Evolutionary conservation across 2,329 filamentous ascomycete genomes (phyloP).

Genomic region (Xylariaceae sp.): DNA sequence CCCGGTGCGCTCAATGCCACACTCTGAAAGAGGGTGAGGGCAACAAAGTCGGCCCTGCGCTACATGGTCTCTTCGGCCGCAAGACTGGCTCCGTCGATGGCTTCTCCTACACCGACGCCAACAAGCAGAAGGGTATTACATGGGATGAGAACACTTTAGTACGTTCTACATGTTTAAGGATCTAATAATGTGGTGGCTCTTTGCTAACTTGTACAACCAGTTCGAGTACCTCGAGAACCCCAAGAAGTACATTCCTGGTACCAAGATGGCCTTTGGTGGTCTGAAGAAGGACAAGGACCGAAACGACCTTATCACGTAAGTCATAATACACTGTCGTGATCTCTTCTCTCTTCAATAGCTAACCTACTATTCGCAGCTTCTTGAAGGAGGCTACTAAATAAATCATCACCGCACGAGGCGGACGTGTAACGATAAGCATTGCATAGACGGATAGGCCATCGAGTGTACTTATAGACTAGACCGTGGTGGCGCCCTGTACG

Average conservation of each 20-base stretch:
- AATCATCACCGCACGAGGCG: constrained; percentile 44
- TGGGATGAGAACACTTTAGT: constrained; percentile 89
- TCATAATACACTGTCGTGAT: constrained; percentile 34
- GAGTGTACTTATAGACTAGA: constrained; percentile 45
- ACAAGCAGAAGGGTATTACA: constrained; percentile 93
- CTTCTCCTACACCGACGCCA: constrained; percentile 98
- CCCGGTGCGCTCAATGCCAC: constrained; percentile 98
- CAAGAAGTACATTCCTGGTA: constrained; percentile 99
- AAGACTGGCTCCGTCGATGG: constrained; percentile 90
- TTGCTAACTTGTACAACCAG: constrained; percentile 48
- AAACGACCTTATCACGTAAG: constrained; percentile 97
- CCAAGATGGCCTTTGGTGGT: constrained; percentile 99
- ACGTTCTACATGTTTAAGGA: constrained; percentile 45
- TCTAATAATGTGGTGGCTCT: neutral
- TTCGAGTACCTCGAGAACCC: constrained; percentile 99
- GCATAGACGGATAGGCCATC: constrained; percentile 43
- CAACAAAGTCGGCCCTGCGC: constrained; percentile 98
- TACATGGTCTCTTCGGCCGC: constrained; percentile 97
- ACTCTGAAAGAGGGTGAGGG: constrained; percentile 86
- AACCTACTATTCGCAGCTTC: constrained; percentile 54
- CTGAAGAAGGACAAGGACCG: constrained; percentile 99
- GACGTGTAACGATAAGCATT: constrained; percentile 45
- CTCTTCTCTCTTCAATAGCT: neutral
- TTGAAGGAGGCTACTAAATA: constrained; percentile 74
- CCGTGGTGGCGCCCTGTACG: constrained; percentile 37